Conservation (phyloP, 148 eudicot genomes). For the Rhododendron mucronatum region DNA sequence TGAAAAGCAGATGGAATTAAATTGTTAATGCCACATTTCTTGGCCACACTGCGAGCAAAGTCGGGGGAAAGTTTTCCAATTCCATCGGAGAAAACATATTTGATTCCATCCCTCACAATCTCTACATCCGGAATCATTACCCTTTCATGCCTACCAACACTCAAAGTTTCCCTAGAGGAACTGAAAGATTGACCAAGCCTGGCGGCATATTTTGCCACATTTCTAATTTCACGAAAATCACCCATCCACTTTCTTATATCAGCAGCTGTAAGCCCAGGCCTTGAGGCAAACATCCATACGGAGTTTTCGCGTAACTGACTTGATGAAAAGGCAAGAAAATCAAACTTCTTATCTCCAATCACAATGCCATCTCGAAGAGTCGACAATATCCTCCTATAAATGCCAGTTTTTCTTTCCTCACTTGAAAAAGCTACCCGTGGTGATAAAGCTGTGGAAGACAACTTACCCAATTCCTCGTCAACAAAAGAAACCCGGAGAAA, state of each 20-base stretch:
- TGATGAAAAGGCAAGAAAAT: constrained; percentile 89
- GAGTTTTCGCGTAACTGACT: constrained; percentile 87
- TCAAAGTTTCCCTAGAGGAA: constrained; percentile 83
- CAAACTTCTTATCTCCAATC: constrained; percentile 68
- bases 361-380: constrained; percentile 52
- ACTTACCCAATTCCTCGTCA: constrained; percentile 69
- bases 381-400: constrained; percentile 59
- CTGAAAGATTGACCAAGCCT: constrained; percentile 94
- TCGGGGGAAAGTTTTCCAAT: constrained; percentile 83
- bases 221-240: constrained; percentile 56
- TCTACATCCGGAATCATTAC: constrained; percentile 56
- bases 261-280: constrained; percentile 52
- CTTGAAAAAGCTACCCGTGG: constrained; percentile 35
- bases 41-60: constrained; percentile 67
- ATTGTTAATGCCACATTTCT: constrained; percentile 47
- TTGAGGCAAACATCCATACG: constrained; percentile 91
- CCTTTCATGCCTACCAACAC: constrained; percentile 47
- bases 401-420: constrained; percentile 35
- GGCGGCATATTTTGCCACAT: constrained; percentile 92
- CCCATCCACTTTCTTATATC: constrained; percentile 84
- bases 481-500: constrained; percentile 85
- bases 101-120: constrained; percentile 15
- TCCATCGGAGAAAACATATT: constrained; percentile 79
- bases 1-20: constrained; percentile 72
- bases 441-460: constrained; percentile 59